Conservation (phyloP, 805 yeast species). For the Kuraishia floccosa region DNA sequence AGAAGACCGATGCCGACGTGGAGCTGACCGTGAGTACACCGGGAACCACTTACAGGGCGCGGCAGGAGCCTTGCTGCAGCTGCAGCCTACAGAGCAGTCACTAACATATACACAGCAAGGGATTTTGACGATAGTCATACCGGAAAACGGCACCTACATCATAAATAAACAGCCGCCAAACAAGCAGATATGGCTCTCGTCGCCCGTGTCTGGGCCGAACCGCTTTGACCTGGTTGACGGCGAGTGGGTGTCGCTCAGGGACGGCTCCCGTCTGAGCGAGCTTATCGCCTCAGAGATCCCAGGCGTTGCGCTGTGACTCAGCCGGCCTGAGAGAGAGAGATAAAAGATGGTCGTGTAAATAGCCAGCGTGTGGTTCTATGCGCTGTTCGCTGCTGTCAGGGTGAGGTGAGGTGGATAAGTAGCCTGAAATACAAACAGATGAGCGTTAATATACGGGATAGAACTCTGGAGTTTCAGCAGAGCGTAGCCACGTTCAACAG, state of each 20-base stretch:
- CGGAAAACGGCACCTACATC: slow-evolving; percentile 75
- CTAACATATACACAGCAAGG: slow-evolving; percentile 30
- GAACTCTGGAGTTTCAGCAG: slow-evolving; percentile 89
- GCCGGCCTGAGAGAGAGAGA: no score
- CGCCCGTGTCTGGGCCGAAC: slow-evolving; percentile 92
- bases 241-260: slow-evolving; percentile 74
- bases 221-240: slow-evolving; percentile 65
- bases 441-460: slow-evolving; percentile 56
- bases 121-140: slow-evolving; percentile 63
- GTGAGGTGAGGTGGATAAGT: no score
- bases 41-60: neutral
- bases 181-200: slow-evolving; percentile 90
- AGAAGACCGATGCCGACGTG: slow-evolving; percentile 44
- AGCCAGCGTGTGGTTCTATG: no score
- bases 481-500: slow-evolving; percentile 73
- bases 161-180: slow-evolving; percentile 97
- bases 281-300: slow-evolving; percentile 43
- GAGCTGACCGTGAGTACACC: slow-evolving; percentile 43
- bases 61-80: no score
- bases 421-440: no score
- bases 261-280: slow-evolving; percentile 33
- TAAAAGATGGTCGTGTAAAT: neutral
- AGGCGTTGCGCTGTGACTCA: no score
- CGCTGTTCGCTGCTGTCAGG: no score
- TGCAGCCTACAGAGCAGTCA: neutral